Percentiles rank a stretch among this genome's conserved stretches.
Conservation (phyloP, 768 basidiomycete genomes). For the Leccinum sublutescens region DNA sequence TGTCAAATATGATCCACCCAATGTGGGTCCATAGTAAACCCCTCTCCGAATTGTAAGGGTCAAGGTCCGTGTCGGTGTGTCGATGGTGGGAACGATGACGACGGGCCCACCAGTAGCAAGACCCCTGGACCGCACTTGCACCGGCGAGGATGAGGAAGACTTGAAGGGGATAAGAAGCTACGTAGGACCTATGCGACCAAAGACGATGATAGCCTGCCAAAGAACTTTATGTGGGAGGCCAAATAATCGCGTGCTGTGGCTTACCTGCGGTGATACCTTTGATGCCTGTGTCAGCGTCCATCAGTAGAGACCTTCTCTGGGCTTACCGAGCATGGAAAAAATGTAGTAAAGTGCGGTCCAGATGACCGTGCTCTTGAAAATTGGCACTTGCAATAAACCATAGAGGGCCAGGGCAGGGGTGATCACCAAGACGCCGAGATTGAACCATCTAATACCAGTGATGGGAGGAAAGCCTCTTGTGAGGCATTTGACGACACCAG, state of each 20-base stretch:
- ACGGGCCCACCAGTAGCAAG: conserved; percentile 85
- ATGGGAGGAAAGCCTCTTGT: conserved; percentile 44
- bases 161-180: conserved; percentile 70
- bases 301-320: conserved; percentile 4
- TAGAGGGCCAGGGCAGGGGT: conserved; percentile 72
- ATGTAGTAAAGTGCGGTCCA: conserved; percentile 75
- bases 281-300: conserved; percentile 10
- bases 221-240: conserved; percentile 3
- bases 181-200: conserved; percentile 85
- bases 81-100: conserved; percentile 83
- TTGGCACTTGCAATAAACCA: conserved; percentile 53
- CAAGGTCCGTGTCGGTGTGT: conserved; percentile 82
- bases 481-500: conserved; percentile 13
- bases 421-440: conserved; percentile 62
- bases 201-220: conserved; percentile 72
- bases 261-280: conserved; percentile 52
- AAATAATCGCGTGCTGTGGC: not conserved
- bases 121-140: conserved; percentile 82
- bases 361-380: conserved; percentile 50
- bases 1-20: conserved; percentile 83
- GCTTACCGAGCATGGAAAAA: conserved; percentile 80
- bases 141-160: conserved; percentile 70
- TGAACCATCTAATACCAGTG: conserved; percentile 72
- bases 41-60: conserved; percentile 80
- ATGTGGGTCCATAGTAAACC: conserved; percentile 79